Evolutionary conservation across 768 basidiomycete species (phyloP), one percentile per base, ranked within the genome.

Genomic region (Auriscalpium orientale): DNA sequence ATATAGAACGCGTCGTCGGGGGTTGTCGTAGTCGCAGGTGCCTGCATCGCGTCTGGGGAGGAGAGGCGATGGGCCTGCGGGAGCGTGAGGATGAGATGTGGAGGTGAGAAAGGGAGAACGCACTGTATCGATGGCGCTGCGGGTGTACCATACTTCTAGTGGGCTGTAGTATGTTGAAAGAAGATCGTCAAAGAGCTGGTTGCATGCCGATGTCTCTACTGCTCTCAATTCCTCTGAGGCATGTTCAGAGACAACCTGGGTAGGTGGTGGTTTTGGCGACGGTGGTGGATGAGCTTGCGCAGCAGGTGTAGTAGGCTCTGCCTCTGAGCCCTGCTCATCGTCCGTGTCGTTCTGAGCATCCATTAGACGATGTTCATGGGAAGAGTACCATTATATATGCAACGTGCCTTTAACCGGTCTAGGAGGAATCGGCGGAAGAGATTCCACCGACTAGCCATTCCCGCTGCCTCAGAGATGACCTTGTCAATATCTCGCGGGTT

Each of bases 1-100:
- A 99, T 87, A 71, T 97, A 99, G 72, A 98, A 99, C 2, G 87
- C 89, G 62, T 98, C 97, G 68, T 99, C 97, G 0, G 91, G 91
- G 0, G 83, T 84, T 0, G 90, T 92, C 0, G 87, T 89, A 1
- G 76, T 81, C 11, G 79, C 74, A 51, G 80, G 91, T 43, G 64
- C 72, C 55, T 86, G 79, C 2, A 84, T 78, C 8, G 77, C 66
- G 65, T 98, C 93, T 2, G 82, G 77, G 13, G 75, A 82, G 22
- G 95, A 91, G 45, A 97, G 75, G 22, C 85, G 83, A 65, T 95
- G 93, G 1, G 95, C 95, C 94, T 98, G 62, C 11, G 49, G 36
- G 34, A 40, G 13, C 37, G n/a, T 38, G 50, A 16, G 49, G 34
- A 36, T 47, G 35, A 22, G 7, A 38, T 21, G 58, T 15, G 10